Base-by-base conservation (phyloP, 2,329 filamentous ascomycete genomes). In the Fusarium sp. region DNA sequence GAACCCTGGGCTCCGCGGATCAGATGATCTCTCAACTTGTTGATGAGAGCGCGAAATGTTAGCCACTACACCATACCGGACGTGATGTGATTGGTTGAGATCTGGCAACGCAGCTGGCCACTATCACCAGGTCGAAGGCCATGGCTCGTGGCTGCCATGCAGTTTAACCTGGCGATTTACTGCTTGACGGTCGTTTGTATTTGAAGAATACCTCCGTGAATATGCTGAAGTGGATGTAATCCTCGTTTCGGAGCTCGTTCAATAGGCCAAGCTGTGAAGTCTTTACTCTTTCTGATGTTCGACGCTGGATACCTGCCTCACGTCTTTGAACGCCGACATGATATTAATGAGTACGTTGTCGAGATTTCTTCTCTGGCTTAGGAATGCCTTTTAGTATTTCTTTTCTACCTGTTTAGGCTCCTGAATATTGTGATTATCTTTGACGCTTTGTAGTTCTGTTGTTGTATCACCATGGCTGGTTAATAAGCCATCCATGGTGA, bases 51-150 rank as follows among this genome's bases (percentile, higher is more conserved):
- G 45, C 33, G 57, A 66, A 61, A 67, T 64, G 52, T 64, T 63
- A 67, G 52, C 59, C 65, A 63, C 65, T 63, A 68, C 52, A 68
- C 65, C 59, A 68, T 68, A 67, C 65, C 59, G 65, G 59, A 60
- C 30, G 22, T 14, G 32, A 60, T 58, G 10, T 52, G 47, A 52
- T 52, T 32, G 47, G 47, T 52, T 52, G 47, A 32, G 17, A 9
- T 10, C 10, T 11, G 27, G 4, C 8, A 2, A 10, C 5, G 47
- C 27, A 12, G 3, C 10, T 4, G 2, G 25, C 17, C 10, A 11
- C 47, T 52, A 52, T 52, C 17, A 52, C 10, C 15, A 32, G 10
- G 27, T 9, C 4, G 27, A 1, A 32, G 2, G 1, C 2, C 17
- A 14, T 12, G 22, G 20, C 27, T 20, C 4, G 9, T 30, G 25